A percentile compares a stretch with the other conserved stretches of the same genome.
Conservation (phyloP, 441 rosid species). For the Aquilaria agallochum region DNA sequence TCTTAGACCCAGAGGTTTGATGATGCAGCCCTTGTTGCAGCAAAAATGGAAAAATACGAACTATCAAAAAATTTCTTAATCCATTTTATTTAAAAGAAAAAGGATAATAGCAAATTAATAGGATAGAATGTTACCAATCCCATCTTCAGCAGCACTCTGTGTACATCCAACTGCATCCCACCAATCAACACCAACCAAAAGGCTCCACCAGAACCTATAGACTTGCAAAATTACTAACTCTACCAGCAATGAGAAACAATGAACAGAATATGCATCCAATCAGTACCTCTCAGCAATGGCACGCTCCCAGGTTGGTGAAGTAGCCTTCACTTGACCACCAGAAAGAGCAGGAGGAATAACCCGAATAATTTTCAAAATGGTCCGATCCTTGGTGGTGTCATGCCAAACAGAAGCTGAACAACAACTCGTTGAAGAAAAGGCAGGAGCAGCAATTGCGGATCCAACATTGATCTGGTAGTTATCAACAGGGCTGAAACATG, state of each 20-base stretch:
- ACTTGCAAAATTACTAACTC: not conserved
- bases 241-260: not conserved
- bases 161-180: constrained; percentile 99
- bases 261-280: constrained; percentile 3
- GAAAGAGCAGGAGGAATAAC: constrained; percentile 94
- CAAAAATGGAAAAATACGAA: not conserved
- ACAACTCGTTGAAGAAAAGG: constrained; percentile 98
- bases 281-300: constrained; percentile 97
- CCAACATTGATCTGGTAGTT: constrained; percentile 96
- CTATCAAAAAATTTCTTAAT: too few relatives aligned
- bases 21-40: too few relatives aligned
- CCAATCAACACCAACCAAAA: constrained; percentile 99
- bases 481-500: constrained; percentile 84
- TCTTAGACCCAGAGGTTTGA: too few relatives aligned
- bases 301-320: constrained; percentile 89
- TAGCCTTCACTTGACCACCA: constrained; percentile 71
- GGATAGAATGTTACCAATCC: constrained; percentile 60
- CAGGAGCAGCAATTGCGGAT: constrained; percentile 97
- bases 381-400: constrained; percentile 76
- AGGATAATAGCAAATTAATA: constrained; percentile 4
- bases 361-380: constrained; percentile 89
- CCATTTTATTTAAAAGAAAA: not conserved
- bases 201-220: constrained; percentile 99
- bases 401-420: constrained; percentile 99
- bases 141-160: constrained; percentile 99